These are phyloP conservation scores for Peribolospora baueri DNA, from an alignment of 768 basidiomycete genomes.

Conservation along the genomic window DNA sequence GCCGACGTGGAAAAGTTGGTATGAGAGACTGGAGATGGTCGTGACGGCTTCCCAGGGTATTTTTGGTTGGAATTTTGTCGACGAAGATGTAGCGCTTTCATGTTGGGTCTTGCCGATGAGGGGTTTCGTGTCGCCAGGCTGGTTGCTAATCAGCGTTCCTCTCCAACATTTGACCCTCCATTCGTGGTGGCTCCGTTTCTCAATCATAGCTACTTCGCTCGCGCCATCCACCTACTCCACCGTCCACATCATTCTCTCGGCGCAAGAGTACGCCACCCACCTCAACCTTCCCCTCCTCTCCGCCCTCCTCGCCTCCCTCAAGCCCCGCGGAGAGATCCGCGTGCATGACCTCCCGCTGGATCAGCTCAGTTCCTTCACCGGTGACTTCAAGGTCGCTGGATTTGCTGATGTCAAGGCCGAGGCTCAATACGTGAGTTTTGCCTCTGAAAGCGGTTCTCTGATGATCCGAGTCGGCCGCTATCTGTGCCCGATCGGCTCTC, in stretches of 20 bases:
- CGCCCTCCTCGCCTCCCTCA: constrained; percentile 35
- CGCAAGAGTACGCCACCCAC: constrained; percentile 37
- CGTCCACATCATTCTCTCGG: constrained; percentile 41
- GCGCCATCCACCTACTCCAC: constrained; percentile 2
- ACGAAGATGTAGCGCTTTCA: background rate
- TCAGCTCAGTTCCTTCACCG: constrained; percentile 26
- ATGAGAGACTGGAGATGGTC: too few species aligned
- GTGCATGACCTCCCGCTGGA: constrained; percentile 30
- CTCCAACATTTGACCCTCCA: background rate
- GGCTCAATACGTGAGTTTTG: too few species aligned
- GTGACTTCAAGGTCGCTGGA: constrained; percentile 40
- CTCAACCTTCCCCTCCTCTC: constrained; percentile 35
- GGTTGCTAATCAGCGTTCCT: background rate
- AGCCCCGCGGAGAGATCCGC: constrained; percentile 44
- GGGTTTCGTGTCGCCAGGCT: background rate
- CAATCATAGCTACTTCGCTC: constrained; percentile 8
- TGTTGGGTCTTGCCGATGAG: background rate
- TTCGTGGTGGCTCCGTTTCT: constrained; percentile 8
- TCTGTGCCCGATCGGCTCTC: background rate
- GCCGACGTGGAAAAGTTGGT: background rate
- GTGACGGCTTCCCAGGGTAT: too few species aligned
- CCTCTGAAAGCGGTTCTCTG: too few species aligned
- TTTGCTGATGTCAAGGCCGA: constrained; percentile 25
- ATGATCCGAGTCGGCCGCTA: background rate
- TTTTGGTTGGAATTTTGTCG: too few species aligned